Evolutionary conservation across 306 rosid genomes (phyloP).

Genomic region (Gastrolobium villosum): DNA sequence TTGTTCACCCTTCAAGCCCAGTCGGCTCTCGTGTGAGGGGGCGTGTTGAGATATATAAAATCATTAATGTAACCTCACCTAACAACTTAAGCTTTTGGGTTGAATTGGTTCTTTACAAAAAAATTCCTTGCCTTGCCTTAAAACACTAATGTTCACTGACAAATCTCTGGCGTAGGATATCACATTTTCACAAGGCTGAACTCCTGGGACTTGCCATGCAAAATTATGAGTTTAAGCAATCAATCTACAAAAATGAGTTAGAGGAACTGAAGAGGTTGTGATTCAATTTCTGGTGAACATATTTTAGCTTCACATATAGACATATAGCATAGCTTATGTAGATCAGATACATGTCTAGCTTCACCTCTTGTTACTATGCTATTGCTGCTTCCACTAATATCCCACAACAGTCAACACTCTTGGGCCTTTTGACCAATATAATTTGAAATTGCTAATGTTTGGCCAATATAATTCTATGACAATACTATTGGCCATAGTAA

Average conservation of each 20-base stretch:
- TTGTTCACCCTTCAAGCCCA: too few relatives aligned
- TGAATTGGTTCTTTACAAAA: too few relatives aligned
- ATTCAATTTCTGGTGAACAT: not conserved
- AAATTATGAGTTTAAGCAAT: conserved; percentile 50
- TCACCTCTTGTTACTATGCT: conserved; percentile 45
- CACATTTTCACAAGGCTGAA: conserved; percentile 25
- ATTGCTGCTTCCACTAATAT: conserved; percentile 33
- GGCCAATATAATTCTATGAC: too few relatives aligned
- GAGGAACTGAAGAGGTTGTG: conserved; percentile 50
- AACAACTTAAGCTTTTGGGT: too few relatives aligned
- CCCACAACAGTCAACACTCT: too few relatives aligned
- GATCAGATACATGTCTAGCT: too few relatives aligned
- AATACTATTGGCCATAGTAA: too few relatives aligned
- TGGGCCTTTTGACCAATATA: too few relatives aligned
- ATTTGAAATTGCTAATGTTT: too few relatives aligned
- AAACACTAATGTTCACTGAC: not conserved
- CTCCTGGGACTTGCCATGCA: conserved; percentile 48
- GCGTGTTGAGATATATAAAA: too few relatives aligned
- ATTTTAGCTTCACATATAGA: not conserved
- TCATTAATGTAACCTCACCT: too few relatives aligned
- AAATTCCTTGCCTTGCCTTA: not conserved
- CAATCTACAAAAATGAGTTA: conserved; percentile 53
- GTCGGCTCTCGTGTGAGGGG: too few relatives aligned
- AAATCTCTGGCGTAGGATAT: conserved; percentile 36
- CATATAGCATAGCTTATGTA: not conserved